These are phyloP conservation scores for Populus hybrid DNA, from an alignment of 441 rosid species.

Conservation along the genomic window DNA sequence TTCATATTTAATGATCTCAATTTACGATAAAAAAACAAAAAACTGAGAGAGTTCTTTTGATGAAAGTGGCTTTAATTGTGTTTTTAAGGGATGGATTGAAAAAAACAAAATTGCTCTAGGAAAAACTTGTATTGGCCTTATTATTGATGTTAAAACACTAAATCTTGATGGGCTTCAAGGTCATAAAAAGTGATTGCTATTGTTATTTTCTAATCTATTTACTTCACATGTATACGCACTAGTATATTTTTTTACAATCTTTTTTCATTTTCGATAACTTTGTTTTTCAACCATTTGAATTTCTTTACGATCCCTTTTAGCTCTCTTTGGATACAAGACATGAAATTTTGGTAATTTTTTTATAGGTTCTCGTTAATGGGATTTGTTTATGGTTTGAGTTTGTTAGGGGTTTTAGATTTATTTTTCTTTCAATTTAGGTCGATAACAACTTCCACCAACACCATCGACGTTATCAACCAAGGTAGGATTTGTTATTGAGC, in stretches of 20 bases:
- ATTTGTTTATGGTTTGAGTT: too few species aligned
- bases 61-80: conserved; percentile 97
- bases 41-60: conserved; percentile 88
- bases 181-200: conserved; percentile 95
- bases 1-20: conserved; percentile 84
- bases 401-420: fast-evolving
- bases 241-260: background rate
- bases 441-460: too few species aligned
- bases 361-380: too few species aligned
- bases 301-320: background rate
- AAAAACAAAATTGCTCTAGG: conserved; percentile 96
- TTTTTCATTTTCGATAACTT: conserved; percentile 11
- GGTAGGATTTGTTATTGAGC: too few species aligned
- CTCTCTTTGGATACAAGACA: too few species aligned
- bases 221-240: background rate
- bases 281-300: background rate
- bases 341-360: too few species aligned
- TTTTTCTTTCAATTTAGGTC: too few species aligned
- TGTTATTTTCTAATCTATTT: conserved; percentile 18
- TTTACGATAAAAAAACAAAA: conserved; percentile 85
- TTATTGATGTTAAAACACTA: conserved; percentile 91
- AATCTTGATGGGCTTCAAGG: conserved; percentile 98
- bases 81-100: conserved; percentile 95
- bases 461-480: too few species aligned
- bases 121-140: conserved; percentile 65